Conservation (phyloP, 176 grass and related monocot species). For the Oryza coarctata region DNA sequence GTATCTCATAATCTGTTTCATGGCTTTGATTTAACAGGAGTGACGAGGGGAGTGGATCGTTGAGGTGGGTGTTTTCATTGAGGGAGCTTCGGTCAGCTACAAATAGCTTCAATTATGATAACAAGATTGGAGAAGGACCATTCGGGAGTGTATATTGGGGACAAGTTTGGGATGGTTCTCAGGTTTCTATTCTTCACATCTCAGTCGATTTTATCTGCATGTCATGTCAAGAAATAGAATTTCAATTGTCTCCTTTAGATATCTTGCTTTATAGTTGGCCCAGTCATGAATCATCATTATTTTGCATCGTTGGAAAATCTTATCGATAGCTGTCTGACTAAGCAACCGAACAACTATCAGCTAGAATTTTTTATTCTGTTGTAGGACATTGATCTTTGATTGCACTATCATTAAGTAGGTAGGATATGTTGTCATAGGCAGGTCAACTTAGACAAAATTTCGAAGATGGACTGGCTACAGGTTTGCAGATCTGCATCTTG, state of each 20-base stretch:
- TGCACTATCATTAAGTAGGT: conserved; percentile 31
- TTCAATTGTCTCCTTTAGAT: background rate
- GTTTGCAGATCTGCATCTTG: conserved; percentile 33
- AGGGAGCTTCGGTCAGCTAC: conserved; percentile 74
- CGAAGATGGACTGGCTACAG: conserved; percentile 32
- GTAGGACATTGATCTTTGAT: conserved; percentile 46
- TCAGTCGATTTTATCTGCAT: conserved; percentile 1
- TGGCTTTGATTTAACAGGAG: conserved; percentile 32
- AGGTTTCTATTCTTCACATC: conserved; percentile 46
- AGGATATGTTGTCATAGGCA: conserved; percentile 34
- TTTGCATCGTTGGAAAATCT: conserved; percentile 14
- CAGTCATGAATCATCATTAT: background rate
- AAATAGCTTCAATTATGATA: conserved; percentile 89
- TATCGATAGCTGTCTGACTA: conserved; percentile 25
- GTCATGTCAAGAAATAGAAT: conserved; percentile 12
- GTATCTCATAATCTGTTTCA: background rate
- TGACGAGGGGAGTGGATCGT: conserved; percentile 42
- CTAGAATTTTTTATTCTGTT: conserved; percentile 9
- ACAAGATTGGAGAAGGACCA: conserved; percentile 77
- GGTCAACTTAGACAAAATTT: conserved; percentile 32
- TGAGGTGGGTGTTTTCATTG: conserved; percentile 68
- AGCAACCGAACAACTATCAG: conserved; percentile 3
- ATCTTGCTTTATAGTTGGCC: background rate
- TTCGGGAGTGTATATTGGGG: conserved; percentile 83
- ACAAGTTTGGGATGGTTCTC: conserved; percentile 84